These are phyloP conservation scores for Coemansia sp. DNA, from an alignment of 192 early-diverging fungal species.

Conservation along the genomic window DNA sequence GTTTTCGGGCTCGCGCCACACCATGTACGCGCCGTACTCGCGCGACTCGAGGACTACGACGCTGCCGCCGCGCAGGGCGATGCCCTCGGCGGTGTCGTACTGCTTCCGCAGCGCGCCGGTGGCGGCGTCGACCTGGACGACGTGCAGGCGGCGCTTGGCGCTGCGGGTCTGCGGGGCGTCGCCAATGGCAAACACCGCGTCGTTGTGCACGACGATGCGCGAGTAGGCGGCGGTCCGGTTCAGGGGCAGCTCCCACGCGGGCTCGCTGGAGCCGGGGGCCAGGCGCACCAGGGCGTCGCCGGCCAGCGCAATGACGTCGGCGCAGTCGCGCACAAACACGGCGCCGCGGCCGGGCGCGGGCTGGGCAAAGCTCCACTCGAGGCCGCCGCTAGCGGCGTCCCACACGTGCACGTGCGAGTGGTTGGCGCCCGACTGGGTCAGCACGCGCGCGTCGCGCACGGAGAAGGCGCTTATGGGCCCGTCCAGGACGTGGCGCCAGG, in stretches of 20 bases:
- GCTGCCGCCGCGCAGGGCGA: conserved; percentile 15
- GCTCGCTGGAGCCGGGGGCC: conserved; percentile 2
- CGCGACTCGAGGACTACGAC: conserved; percentile 32
- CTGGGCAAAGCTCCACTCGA: conserved; percentile 21
- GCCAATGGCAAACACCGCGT: conserved; percentile 33
- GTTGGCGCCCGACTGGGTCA: conserved; percentile 25
- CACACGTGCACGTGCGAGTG: conserved; percentile 51
- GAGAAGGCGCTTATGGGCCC: conserved; percentile 57
- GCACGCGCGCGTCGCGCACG: conserved; percentile 24
- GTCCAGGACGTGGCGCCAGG: conserved; percentile 73
- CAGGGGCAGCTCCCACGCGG: conserved; percentile 35
- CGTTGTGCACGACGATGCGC: conserved; percentile 36
- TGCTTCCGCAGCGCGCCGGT: conserved; percentile 32
- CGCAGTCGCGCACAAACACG: conserved; percentile 35
- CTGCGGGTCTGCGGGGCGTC: conserved; percentile 23
- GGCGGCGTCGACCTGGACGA: conserved; percentile 29
- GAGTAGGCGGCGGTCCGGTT: conserved; percentile 29
- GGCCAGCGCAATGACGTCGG: conserved; percentile 37
- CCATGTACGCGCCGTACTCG: conserved; percentile 40
- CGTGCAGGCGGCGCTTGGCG: conserved; percentile 22
- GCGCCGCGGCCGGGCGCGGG: conserved; percentile 24
- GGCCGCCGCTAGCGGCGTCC: conserved; percentile 13
- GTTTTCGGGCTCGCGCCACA: conserved; percentile 52
- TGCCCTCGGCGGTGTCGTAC: conserved; percentile 34
- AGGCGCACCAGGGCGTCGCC: conserved; percentile 40